Percentiles rank a stretch among this genome's conserved stretches.
Conservation (phyloP, 192 early-diverging fungal genomes). For the Umbelopsis vinacea region DNA sequence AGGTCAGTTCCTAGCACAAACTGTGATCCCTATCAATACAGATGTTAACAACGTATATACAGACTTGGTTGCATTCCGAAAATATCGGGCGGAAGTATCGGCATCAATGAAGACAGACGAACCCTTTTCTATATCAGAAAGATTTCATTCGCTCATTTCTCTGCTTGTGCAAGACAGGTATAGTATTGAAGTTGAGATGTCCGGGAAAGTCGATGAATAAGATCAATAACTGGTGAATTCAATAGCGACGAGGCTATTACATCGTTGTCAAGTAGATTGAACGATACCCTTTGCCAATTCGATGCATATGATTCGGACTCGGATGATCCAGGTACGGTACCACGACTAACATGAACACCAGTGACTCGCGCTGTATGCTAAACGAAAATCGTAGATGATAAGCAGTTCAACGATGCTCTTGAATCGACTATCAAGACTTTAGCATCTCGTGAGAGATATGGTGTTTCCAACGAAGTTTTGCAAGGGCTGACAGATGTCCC, state of each 20-base stretch:
- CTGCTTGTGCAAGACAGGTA: constrained; percentile 26
- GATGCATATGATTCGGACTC: constrained; percentile 24
- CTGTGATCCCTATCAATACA: neutral
- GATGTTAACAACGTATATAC: neutral
- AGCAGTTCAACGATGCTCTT: constrained; percentile 1
- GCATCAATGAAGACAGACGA: neutral
- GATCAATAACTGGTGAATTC: neutral
- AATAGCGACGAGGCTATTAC: constrained; percentile 31
- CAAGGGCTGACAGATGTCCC: neutral
- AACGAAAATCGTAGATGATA: constrained; percentile 5
- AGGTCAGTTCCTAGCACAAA: neutral
- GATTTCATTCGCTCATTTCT: constrained; percentile 1
- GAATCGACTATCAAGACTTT: constrained; percentile 5
- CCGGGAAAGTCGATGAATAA: neutral
- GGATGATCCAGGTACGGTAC: neutral
- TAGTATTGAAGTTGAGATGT: neutral
- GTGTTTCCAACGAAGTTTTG: constrained; percentile 4
- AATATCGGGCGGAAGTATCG: neutral
- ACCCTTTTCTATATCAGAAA: neutral
- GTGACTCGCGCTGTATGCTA: neutral
- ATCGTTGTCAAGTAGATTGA: constrained; percentile 24
- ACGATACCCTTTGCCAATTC: constrained; percentile 34
- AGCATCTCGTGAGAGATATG: constrained; percentile 19
- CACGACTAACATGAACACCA: no score
- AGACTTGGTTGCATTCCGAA: constrained; percentile 27